Conservation (phyloP, 2,329 filamentous ascomycete genomes). For the Fusarium buharicum region DNA sequence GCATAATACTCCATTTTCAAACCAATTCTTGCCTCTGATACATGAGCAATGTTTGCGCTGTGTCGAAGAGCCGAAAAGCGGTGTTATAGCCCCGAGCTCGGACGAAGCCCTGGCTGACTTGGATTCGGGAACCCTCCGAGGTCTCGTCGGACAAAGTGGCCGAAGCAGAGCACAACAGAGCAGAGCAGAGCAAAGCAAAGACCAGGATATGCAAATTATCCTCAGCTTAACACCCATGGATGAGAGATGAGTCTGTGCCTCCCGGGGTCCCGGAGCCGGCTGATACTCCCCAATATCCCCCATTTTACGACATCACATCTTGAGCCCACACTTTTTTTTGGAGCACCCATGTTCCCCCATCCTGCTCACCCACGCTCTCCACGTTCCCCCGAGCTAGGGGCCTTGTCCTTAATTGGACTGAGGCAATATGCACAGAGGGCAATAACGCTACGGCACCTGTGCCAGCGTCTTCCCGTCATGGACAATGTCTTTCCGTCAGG, state of each 20-base stretch:
- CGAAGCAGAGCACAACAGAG: conserved; percentile 14
- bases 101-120: conserved; percentile 13
- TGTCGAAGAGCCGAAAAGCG: conserved; percentile 26
- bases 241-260: conserved; percentile 20
- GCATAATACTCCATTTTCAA: conserved; percentile 14
- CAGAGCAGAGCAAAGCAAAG: neutral
- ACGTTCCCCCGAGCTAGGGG: conserved; percentile 26
- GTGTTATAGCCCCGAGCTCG: conserved; percentile 30
- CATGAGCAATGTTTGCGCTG: conserved; percentile 1
- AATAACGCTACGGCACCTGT: neutral
- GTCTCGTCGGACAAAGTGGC: conserved; percentile 21
- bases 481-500: conserved; percentile 37
- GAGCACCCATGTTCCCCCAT: conserved; percentile 36
- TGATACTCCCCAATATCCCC: conserved; percentile 19
- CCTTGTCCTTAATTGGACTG: conserved; percentile 19
- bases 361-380: conserved; percentile 26
- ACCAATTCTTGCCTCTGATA: conserved; percentile 8
- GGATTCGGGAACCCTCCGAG: conserved; percentile 21
- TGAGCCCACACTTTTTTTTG: conserved; percentile 11
- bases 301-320: conserved; percentile 20
- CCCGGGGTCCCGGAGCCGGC: conserved; percentile 42
- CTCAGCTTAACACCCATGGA: no score
- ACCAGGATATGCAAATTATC: conserved; percentile 10
- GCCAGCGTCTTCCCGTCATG: conserved; percentile 25
- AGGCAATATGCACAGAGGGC: conserved; percentile 19